Base-by-base conservation (phyloP, 805 yeast species). In the Wickerhamiella hasegawae region DNA sequence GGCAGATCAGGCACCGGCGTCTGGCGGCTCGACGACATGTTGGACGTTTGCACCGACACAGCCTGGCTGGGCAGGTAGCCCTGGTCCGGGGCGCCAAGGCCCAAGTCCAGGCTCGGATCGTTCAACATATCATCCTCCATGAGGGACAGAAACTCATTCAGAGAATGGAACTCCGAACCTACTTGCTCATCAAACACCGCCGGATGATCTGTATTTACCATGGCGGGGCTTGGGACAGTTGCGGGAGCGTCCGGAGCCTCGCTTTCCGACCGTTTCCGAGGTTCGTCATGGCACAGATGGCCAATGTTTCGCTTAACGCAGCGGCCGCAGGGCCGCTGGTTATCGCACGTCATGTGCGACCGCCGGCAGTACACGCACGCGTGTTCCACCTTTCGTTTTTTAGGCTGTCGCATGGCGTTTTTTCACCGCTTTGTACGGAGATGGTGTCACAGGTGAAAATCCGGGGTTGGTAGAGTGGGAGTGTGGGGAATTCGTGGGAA, bases 291-390 rank as follows among this genome's bases (percentile, higher is more conserved):
- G 49, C 97, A 85, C 21, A 85, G 57, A 55, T 84, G 94, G 3
- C 90, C 85, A 32, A 85, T 87, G 27, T 80, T 80, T 45, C 96
- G 63, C 54, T 79, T 81, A 8, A 85, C 64, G 56, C 97, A 85
- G 29, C 95, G 63, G 34, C 73, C 69, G 49, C 94, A 81, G 5
- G 90, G 76, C 42, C 59, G 66, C 73, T 47, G 82, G 56, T 15
- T 77, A 53, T 84, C 94, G 58, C 97, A 85, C 21, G 83, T 79
- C 85, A 85, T 81, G 54, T 85, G 97, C 0, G 94, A 81, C 36
- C 97, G 63, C 27, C 95, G 69, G 53, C 96, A 85, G 51, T 80
- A 85, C 1, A 85, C 78, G 58, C 97, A 85, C 0, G 97, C 93
- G 18, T 44, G 53, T 40, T 46, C 53, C 12, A 47, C 54, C 34